Conservation (phyloP, 139 green algal species). For the Dunaliella primolecta region DNA sequence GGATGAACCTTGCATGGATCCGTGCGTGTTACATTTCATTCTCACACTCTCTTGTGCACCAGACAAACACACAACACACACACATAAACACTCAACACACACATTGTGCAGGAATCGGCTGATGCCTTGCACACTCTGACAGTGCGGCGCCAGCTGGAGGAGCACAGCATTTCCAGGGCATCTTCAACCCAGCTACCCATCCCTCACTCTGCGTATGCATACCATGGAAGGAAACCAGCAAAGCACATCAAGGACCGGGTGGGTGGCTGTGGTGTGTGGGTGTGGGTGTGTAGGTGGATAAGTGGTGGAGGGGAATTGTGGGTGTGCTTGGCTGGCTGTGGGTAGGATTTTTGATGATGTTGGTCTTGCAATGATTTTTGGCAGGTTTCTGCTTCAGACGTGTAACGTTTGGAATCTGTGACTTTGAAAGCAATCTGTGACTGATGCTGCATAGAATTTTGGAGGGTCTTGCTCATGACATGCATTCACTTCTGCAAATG, state of each 20-base stretch:
- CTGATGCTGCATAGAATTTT: too few species aligned
- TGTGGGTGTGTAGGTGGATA: not conserved
- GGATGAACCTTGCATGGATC: too few species aligned
- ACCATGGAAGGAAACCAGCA: not conserved
- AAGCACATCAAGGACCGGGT: not conserved
- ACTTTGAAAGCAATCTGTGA: too few species aligned
- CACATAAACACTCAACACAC: too few species aligned
- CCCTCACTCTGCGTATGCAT: slow-evolving; percentile 10
- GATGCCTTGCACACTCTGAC: slow-evolving; percentile 36
- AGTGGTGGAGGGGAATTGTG: not conserved
- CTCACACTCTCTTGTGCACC: too few species aligned
- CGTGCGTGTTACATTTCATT: too few species aligned
- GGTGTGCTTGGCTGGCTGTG: not conserved
- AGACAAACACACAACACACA: too few species aligned
- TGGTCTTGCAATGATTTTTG: too few species aligned
- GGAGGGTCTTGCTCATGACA: too few species aligned
- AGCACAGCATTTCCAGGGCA: not conserved
- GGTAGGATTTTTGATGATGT: not conserved
- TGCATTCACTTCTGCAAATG: too few species aligned
- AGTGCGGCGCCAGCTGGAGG: slow-evolving; percentile 36
- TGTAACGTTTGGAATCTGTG: too few species aligned
- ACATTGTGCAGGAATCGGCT: slow-evolving; percentile 33
- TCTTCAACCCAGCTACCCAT: not conserved
- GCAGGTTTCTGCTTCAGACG: too few species aligned
- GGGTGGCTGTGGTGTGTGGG: not conserved